Percentiles rank a stretch among this genome's conserved stretches.
Evolutionary conservation across 2,329 filamentous ascomycete species (phyloP).

Genomic region (Sclerotinia spermophila): DNA sequence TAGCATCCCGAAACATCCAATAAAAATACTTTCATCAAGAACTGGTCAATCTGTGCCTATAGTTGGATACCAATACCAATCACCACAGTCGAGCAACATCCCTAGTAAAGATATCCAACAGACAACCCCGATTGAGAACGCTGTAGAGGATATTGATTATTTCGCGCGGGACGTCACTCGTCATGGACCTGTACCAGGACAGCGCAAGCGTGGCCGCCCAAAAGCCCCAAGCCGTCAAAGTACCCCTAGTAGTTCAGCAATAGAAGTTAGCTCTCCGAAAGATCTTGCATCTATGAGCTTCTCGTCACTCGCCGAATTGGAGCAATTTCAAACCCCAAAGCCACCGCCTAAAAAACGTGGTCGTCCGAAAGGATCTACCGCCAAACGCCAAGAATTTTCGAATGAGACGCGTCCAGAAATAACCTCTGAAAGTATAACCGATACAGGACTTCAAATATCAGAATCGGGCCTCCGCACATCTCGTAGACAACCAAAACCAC

Average conservation of each 20-base stretch:
- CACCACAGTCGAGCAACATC: neutral
- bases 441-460: constrained; percentile 10
- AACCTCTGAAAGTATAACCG: neutral
- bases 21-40: neutral
- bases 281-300: neutral
- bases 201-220: neutral
- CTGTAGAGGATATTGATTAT: constrained; percentile 1
- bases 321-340: constrained; percentile 5
- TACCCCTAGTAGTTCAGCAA: neutral
- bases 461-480: constrained; percentile 15
- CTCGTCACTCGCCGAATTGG: constrained; percentile 7
- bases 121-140: neutral
- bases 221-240: neutral
- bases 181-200: neutral
- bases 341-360: constrained; percentile 12
- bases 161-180: neutral
- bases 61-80: constrained; percentile 1
- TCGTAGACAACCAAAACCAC: constrained; percentile 15
- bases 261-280: neutral
- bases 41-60: neutral
- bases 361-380: constrained; percentile 12
- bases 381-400: neutral
- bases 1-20: neutral
- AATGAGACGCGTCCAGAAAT: neutral
- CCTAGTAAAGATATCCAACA: neutral